These are phyloP conservation scores for Paecilomyces niveus DNA, from an alignment of 2,329 filamentous ascomycete genomes.

Conservation along the genomic window DNA sequence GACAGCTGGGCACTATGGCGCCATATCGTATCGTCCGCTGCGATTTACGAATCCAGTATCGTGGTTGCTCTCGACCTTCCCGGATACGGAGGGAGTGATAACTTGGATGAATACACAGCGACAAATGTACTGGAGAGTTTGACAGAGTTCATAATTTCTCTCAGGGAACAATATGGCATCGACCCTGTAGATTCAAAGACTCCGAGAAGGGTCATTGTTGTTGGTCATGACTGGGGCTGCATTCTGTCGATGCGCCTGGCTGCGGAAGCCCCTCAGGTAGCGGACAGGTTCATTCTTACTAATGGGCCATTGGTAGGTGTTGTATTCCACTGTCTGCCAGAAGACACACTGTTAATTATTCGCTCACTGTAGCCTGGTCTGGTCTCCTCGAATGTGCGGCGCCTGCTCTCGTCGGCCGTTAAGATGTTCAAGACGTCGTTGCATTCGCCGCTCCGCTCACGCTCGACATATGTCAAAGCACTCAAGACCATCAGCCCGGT, in stretches of 20 bases:
- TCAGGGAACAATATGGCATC: constrained; percentile 42
- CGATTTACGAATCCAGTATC: constrained; percentile 32
- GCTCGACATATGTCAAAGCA: constrained; percentile 39
- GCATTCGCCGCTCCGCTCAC: constrained; percentile 36
- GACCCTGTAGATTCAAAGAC: constrained; percentile 15
- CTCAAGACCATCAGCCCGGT: constrained; percentile 40
- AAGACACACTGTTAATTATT: background rate
- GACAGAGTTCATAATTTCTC: constrained; percentile 45
- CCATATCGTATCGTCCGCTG: constrained; percentile 37
- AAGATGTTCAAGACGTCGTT: constrained; percentile 47
- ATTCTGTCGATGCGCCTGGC: constrained; percentile 48
- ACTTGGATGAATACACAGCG: constrained; percentile 42
- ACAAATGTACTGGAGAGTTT: constrained; percentile 48
- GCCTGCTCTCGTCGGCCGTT: constrained; percentile 34
- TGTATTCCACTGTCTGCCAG: background rate
- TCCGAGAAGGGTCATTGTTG: constrained; percentile 42
- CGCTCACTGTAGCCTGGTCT: constrained; percentile 30
- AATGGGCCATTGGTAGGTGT: constrained; percentile 47
- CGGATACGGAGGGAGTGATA: constrained; percentile 53
- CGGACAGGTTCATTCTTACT: constrained; percentile 49
- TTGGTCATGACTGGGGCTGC: constrained; percentile 51
- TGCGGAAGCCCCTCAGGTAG: constrained; percentile 50
- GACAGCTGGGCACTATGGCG: constrained; percentile 53
- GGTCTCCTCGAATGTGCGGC: constrained; percentile 34
- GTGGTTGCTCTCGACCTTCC: constrained; percentile 52